phyloP scores from a whole-genome alignment of 441 rosid genomes.

The Dalechampia spathulata region DNA sequence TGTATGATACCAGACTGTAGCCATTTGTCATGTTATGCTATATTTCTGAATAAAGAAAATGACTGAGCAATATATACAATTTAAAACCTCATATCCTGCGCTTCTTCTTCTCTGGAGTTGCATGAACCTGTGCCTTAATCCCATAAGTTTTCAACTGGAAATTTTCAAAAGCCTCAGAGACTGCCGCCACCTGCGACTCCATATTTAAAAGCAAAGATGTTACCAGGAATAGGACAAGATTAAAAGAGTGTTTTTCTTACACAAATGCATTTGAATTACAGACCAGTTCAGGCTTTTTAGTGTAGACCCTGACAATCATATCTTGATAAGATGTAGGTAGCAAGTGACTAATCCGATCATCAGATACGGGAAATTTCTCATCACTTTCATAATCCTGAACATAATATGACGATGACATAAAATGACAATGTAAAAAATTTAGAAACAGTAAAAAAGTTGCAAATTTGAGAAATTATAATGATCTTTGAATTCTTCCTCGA shows the following conservation, averaged over 20 bases:
- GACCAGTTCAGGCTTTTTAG: slow-evolving; percentile 82
- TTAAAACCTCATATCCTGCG: slow-evolving; percentile 27
- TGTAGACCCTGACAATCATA: slow-evolving; percentile 85
- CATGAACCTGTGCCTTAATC: slow-evolving; percentile 77
- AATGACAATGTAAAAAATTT: neutral
- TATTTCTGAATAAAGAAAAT: neutral
- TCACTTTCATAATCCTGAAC: slow-evolving; percentile 72
- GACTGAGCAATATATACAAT: neutral
- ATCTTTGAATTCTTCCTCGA: neutral
- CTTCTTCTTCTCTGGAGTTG: slow-evolving; percentile 88
- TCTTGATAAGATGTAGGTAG: slow-evolving; percentile 76
- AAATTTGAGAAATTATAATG: no score
- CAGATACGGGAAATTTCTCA: slow-evolving; percentile 66
- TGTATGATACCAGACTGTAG: no score
- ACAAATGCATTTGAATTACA: slow-evolving; percentile 13
- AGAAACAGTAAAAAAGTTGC: no score
- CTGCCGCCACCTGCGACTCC: slow-evolving; percentile 57
- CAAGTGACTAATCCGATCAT: slow-evolving; percentile 77
- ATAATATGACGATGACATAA: slow-evolving; percentile 6
- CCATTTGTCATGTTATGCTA: neutral
- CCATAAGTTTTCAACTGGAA: slow-evolving; percentile 83
- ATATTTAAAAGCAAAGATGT: neutral
- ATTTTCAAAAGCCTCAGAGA: slow-evolving; percentile 85
- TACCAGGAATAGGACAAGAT: neutral
- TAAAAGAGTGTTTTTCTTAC: neutral